Conservation (phyloP, 179 eudicot genomes). For the Carnegiea gigantea region DNA sequence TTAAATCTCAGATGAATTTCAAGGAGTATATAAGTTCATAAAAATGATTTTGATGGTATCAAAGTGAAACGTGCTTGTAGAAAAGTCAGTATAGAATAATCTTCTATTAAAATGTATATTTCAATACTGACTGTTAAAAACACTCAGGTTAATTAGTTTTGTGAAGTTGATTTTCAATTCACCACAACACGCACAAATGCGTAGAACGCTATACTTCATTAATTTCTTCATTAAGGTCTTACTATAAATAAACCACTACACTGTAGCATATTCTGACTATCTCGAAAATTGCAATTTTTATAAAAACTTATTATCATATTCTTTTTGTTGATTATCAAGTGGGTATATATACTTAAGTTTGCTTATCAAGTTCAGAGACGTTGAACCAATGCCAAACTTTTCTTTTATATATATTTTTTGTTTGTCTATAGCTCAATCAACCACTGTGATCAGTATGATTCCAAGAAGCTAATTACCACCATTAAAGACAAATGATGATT, state of each 20-base stretch:
- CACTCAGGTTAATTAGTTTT: too few species aligned
- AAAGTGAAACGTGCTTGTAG: too few species aligned
- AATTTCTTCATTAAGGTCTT: background rate
- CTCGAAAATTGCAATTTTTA: background rate
- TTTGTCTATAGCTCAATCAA: background rate
- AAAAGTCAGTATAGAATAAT: too few species aligned
- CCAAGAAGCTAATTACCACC: background rate
- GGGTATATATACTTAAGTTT: conserved; percentile 8
- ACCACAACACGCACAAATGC: too few species aligned
- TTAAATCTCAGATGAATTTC: background rate
- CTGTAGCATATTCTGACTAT: background rate
- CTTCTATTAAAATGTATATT: too few species aligned
- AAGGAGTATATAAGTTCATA: background rate
- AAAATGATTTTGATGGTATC: background rate
- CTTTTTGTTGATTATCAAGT: background rate
- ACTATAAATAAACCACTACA: background rate
- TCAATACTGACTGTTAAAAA: too few species aligned
- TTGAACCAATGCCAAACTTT: background rate
- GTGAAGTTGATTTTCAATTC: too few species aligned
- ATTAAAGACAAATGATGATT: conserved; percentile 5
- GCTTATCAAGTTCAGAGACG: conserved; percentile 4
- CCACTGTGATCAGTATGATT: background rate
- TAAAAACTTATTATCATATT: background rate
- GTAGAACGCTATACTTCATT: background rate
- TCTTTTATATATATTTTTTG: background rate